Conservation (phyloP, 805 yeast genomes). For the Yamadazyma endophytica region DNA sequence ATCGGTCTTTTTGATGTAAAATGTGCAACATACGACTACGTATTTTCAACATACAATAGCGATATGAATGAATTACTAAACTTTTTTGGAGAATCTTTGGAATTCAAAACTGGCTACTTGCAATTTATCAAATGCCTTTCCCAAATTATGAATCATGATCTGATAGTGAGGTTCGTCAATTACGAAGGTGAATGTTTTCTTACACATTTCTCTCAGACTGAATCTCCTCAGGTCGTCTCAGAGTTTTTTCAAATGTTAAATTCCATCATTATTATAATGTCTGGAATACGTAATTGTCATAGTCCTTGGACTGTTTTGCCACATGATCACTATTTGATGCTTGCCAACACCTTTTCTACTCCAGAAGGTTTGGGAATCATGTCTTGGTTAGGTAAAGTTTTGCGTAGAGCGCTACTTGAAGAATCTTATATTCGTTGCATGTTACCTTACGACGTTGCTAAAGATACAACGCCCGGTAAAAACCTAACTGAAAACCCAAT, state of each 20-base stretch:
- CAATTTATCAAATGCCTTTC: no score
- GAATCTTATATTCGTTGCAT: slow-evolving; percentile 48
- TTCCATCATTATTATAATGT: slow-evolving; percentile 41
- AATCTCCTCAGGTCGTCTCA: slow-evolving; percentile 25
- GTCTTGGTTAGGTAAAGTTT: slow-evolving; percentile 39
- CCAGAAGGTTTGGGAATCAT: slow-evolving; percentile 40
- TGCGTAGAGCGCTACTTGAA: slow-evolving; percentile 51
- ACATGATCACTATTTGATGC: slow-evolving; percentile 38
- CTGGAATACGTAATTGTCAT: slow-evolving; percentile 52
- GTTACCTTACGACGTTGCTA: slow-evolving; percentile 46
- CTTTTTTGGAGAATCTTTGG: slow-evolving; percentile 50
- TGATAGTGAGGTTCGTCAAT: slow-evolving; percentile 25
- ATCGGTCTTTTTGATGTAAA: slow-evolving; percentile 44
- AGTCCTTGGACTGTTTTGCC: slow-evolving; percentile 51
- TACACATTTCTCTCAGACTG: slow-evolving; percentile 37
- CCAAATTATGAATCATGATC: slow-evolving; percentile 22
- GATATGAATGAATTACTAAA: slow-evolving; percentile 53
- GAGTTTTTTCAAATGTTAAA: slow-evolving; percentile 31
- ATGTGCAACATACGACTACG: slow-evolving; percentile 60
- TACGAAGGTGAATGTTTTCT: slow-evolving; percentile 19
- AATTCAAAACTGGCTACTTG: slow-evolving; percentile 31
- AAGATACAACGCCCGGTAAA: slow-evolving; percentile 34
- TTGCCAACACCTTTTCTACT: slow-evolving; percentile 38
- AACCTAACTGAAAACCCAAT: slow-evolving; percentile 32
- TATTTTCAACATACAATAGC: slow-evolving; percentile 49